Percentiles rank a stretch among this genome's conserved stretches.
Conservation (phyloP, 2,329 filamentous ascomycete genomes). For the Davidsoniella australis region DNA sequence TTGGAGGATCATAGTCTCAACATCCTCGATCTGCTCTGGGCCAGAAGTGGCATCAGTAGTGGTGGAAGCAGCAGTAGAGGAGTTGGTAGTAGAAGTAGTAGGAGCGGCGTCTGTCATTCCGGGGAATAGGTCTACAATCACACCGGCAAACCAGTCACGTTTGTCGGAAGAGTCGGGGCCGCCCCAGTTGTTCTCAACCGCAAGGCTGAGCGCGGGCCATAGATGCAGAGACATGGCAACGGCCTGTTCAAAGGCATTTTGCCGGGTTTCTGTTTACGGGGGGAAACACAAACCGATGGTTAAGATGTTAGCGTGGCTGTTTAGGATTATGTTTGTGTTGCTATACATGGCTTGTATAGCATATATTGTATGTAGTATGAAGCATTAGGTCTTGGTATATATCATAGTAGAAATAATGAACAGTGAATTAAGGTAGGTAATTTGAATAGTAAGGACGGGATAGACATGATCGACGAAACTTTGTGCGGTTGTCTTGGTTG, state of each 20-base stretch:
- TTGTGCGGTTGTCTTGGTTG: neutral
- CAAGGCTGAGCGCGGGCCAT: slow-evolving; percentile 77
- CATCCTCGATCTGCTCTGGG: slow-evolving; percentile 46
- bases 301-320: neutral
- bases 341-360: neutral
- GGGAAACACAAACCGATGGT: slow-evolving; percentile 1
- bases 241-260: slow-evolving; percentile 64
- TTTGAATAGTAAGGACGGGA: neutral
- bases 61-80: slow-evolving; percentile 16
- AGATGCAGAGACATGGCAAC: slow-evolving; percentile 71
- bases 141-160: slow-evolving; percentile 90
- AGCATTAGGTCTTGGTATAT: too few relatives aligned
- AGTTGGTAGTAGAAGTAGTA: neutral
- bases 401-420: too few relatives aligned
- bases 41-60: slow-evolving; percentile 15
- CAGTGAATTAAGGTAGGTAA: neutral
- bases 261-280: slow-evolving; percentile 30
- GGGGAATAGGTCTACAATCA: slow-evolving; percentile 63
- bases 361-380: too few relatives aligned
- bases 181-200: slow-evolving; percentile 76
- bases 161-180: slow-evolving; percentile 71
- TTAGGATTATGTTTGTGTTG: slow-evolving; percentile 6
- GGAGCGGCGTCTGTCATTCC: slow-evolving; percentile 35
- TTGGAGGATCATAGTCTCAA: slow-evolving; percentile 72
- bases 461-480: neutral